Base-by-base conservation (phyloP, 73 alveolate species). In the Paramecium tetraurelia region DNA sequence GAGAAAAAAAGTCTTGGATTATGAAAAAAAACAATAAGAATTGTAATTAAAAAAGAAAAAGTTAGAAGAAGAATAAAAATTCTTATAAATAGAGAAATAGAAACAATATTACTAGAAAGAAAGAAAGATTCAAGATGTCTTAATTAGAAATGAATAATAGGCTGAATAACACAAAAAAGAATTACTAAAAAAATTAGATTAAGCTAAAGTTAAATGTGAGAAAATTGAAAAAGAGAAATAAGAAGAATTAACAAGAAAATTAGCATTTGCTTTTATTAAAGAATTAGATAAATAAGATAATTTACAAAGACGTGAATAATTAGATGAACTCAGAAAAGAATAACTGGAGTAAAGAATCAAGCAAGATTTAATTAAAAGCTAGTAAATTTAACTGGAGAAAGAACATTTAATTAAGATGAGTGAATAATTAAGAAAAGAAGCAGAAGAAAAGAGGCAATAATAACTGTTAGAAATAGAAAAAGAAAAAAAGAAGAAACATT, bases 341-440 rank as follows among this genome's bases (percentile, higher is more conserved):
- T 80, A 80, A 80, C 48, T 80, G 1, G 90, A 80, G 43, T 40
- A 80, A 35, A 80, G 57, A 46, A 41, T 80, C 3, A 80, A 80
- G 16, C 24, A 20, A 48, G 90, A 80, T 4, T 33, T 31, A 2
- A 22, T 43, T 24, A 80, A 46, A 46, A 80, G 90, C 5, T 43
- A 80, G 10, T 44, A 44, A 14, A 80, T 80, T 27, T 80, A 80
- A 48, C 0, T 31, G 33, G 90, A 80, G 14, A 80, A 80, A 48
- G 90, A 80, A 18, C 50, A 27, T 80, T 44, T 80, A 24, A 41
- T 80, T 20, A 80, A 80, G 7, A 41, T 80, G 70, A 80, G 72
- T 80, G 90, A 80, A 80, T 48, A 80, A 80, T 44, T 80, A 80
- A 80, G 90, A 41, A 80, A 80, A 48, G 90, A 80, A 3, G 90